Evolutionary conservation across 495 filamentous ascomycete genomes (phyloP).

Genomic region (Penicillium taxi): DNA sequence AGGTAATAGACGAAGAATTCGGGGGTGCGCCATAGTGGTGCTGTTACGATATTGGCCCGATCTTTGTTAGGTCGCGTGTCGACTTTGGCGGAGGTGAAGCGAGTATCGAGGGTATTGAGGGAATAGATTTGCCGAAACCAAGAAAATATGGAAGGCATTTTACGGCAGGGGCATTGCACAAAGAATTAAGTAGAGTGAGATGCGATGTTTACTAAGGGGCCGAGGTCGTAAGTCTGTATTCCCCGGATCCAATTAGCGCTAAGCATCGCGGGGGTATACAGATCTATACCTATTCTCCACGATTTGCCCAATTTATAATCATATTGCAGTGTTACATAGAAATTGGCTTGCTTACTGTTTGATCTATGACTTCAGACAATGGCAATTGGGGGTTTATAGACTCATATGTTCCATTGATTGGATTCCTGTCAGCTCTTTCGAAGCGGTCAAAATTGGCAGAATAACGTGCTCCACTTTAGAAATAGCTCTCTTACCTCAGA

Average conservation of each 20-base stretch:
- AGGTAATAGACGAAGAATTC: slow-evolving; percentile 83
- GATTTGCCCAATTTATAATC: no score
- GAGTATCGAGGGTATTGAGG: slow-evolving; percentile 87
- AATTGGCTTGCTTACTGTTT: no score
- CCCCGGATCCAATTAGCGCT: slow-evolving; percentile 8
- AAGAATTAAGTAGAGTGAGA: neutral
- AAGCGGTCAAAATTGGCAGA: no score
- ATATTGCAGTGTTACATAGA: no score
- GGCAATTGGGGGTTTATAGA: no score
- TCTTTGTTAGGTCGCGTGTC: slow-evolving; percentile 37
- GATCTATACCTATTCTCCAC: no score
- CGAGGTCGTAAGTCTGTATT: slow-evolving; percentile 1
- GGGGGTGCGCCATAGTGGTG: slow-evolving; percentile 72
- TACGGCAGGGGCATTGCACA: slow-evolving; percentile 27
- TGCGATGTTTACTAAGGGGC: slow-evolving; percentile 7
- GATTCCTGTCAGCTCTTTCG: no score
- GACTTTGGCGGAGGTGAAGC: slow-evolving; percentile 60
- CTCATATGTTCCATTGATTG: no score
- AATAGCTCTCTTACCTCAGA: no score
- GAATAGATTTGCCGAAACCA: slow-evolving; percentile 56
- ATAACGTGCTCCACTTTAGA: no score
- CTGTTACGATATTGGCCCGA: slow-evolving; percentile 40
- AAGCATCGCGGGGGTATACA: slow-evolving; percentile 7
- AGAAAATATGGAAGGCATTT: slow-evolving; percentile 27
- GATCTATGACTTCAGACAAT: no score